These are phyloP conservation scores for Leptographium galeiforme DNA, from an alignment of 2,329 filamentous ascomycete genomes.

Conservation along the genomic window DNA sequence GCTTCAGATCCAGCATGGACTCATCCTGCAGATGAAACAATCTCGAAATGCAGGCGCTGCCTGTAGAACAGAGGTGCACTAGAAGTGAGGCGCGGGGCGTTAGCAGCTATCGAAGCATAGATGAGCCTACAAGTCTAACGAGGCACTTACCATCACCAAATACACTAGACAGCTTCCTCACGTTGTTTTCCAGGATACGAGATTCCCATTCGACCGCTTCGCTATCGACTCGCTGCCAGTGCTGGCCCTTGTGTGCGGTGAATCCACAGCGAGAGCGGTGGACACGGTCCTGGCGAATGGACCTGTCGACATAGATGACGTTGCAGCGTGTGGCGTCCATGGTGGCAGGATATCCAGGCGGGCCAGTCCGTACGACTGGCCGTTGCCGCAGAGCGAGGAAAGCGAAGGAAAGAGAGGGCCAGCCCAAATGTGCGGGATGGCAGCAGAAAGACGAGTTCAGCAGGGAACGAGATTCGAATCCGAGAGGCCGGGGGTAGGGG, in stretches of 20 bases:
- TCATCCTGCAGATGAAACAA: constrained; percentile 39
- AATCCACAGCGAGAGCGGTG: constrained; percentile 19
- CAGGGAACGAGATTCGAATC: neutral
- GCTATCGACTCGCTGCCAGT: neutral
- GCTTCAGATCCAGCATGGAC: constrained; percentile 37
- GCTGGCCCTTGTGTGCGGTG: constrained; percentile 5
- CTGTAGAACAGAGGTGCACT: constrained; percentile 43
- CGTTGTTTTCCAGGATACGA: constrained; percentile 29
- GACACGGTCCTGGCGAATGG: constrained; percentile 32
- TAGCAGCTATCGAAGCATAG: neutral
- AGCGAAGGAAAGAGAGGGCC: neutral
- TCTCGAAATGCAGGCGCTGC: constrained; percentile 37
- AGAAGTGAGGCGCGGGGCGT: neutral
- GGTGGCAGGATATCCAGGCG: constrained; percentile 31
- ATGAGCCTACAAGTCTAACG: neutral
- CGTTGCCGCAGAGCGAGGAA: constrained; percentile 27
- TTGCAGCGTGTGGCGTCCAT: constrained; percentile 47
- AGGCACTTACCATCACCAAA: constrained; percentile 38
- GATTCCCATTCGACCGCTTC: constrained; percentile 17
- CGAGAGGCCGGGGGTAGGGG: neutral
- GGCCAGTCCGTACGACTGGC: constrained; percentile 48
- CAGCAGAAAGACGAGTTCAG: neutral
- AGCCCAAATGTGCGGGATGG: neutral
- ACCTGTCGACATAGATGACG: constrained; percentile 47
- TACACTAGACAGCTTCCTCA: constrained; percentile 35